Base-by-base conservation (phyloP, 306 rosid species). In the Pyrus communis region DNA sequence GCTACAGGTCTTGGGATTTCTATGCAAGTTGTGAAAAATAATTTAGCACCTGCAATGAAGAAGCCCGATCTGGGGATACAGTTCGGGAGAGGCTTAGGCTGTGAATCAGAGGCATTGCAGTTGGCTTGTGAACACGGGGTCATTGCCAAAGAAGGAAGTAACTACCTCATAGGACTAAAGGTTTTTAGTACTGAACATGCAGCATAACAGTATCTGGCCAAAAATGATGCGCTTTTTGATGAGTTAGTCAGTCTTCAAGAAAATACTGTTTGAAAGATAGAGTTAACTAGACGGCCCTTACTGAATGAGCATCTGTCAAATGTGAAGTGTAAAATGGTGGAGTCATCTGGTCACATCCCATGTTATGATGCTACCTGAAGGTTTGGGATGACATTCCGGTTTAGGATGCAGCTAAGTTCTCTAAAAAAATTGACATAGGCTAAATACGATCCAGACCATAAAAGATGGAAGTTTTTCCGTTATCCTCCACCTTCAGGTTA, bases 81-180 rank as follows among this genome's bases (percentile, higher is more conserved):
- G 31, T 94, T 92, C 72, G 98, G 97, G 71, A 84, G 79, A 76
- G 97, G 98, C 66, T 81, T 94, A 73, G 72, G 89, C 84, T 76
- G 71, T 49, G 89, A 90, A 81, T 71, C 91, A 23, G 97, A 94
- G 86, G 89, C 86, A 21, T 82, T 94, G 67, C 92, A 89, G 58
- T 81, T 30, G 33, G 33, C 33, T 30, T 30, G 33, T 30, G 33
- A 30, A 30, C 33, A 30, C 33, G 33, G 33, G 33, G 33, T 30
- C 33, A 4, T 30, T 30, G 33, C 33, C 33, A 30, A 30, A 30
- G 33, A 30, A 30, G 33, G 33, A 30, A 30, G 33, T 4, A 30
- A 30, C 81, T 93, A 86, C 84, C 67, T 78, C 19, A 84, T 93
- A 49, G 90, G 87, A 60, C 88, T 89, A 72, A 28, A 60, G 17